phyloP scores from a whole-genome alignment of 2,329 filamentous ascomycete genomes.

The Coniella vitis region DNA sequence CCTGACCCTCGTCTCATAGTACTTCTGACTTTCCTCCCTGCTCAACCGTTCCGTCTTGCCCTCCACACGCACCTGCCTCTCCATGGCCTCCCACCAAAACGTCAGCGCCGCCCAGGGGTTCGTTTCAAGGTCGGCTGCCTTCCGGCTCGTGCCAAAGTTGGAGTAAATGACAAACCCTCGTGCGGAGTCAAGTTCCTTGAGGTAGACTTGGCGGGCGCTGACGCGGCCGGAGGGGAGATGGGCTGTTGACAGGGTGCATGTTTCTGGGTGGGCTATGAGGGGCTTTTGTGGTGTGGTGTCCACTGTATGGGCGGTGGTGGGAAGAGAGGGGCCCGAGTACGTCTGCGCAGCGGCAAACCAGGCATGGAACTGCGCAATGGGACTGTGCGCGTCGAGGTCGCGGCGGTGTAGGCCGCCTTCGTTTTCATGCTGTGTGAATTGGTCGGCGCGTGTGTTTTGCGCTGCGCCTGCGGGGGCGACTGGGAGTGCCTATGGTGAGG shows the following conservation, averaged over 20 bases:
- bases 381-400: conserved; percentile 55
- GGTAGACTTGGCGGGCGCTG: conserved; percentile 79
- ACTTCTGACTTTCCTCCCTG: conserved; percentile 63
- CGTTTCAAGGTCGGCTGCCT: conserved; percentile 58
- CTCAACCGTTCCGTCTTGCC: conserved; percentile 62
- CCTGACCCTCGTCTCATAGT: conserved; percentile 63
- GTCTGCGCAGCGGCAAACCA: conserved; percentile 77
- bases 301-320: conserved; percentile 12
- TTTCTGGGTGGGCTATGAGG: conserved; percentile 70
- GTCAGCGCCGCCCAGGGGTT: conserved; percentile 79
- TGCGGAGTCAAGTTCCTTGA: conserved; percentile 79
- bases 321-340: conserved; percentile 17
- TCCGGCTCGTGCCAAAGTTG: conserved; percentile 76
- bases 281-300: conserved; percentile 16
- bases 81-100: conserved; percentile 83
- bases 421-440: conserved; percentile 55
- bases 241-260: conserved; percentile 81
- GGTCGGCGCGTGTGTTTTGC: conserved; percentile 58
- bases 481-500: conserved; percentile 22
- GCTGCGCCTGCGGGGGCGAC: conserved; percentile 59
- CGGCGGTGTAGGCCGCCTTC: conserved; percentile 50
- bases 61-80: conserved; percentile 88
- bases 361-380: conserved; percentile 76
- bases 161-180: conserved; percentile 85
- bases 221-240: conserved; percentile 77